Evolutionary conservation across 148 eudicot species (phyloP).

Genomic region (Silene latifolia): DNA sequence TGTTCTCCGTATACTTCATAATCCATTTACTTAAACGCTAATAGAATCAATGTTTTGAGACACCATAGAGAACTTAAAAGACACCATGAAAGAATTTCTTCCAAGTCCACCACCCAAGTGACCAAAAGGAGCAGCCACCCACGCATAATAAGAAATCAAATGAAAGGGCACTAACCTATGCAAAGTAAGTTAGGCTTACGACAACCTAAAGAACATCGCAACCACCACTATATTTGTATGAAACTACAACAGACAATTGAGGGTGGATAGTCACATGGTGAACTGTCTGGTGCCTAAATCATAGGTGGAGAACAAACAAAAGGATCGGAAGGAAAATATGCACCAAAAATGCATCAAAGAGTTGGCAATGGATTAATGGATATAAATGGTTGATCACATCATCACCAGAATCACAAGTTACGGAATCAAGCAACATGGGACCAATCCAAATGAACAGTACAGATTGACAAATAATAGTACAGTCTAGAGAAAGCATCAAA

Average conservation of each 20-base stretch:
- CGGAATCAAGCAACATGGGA: background rate
- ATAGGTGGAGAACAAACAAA: background rate
- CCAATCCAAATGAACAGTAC: background rate
- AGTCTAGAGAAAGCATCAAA: constrained; percentile 4
- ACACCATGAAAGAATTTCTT: too few relatives aligned
- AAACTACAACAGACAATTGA: constrained; percentile 12
- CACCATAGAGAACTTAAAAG: background rate
- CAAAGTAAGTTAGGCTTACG: constrained; percentile 2
- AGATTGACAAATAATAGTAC: background rate
- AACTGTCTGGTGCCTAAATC: constrained; percentile 9
- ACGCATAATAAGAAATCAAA: too few relatives aligned
- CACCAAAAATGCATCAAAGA: background rate
- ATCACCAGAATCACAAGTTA: background rate
- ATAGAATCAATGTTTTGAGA: background rate
- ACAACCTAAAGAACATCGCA: constrained; percentile 1
- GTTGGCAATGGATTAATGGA: too few relatives aligned
- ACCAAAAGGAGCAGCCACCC: too few relatives aligned
- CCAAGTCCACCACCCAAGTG: too few relatives aligned
- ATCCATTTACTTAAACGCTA: background rate
- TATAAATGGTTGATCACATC: background rate
- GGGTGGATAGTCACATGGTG: background rate
- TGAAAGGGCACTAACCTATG: too few relatives aligned
- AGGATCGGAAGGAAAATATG: background rate
- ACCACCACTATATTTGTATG: background rate
- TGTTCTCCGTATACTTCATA: background rate